Evolutionary conservation across 78 protist genomes (phyloP).

Genomic region (Capsaspora owczarzaki): DNA sequence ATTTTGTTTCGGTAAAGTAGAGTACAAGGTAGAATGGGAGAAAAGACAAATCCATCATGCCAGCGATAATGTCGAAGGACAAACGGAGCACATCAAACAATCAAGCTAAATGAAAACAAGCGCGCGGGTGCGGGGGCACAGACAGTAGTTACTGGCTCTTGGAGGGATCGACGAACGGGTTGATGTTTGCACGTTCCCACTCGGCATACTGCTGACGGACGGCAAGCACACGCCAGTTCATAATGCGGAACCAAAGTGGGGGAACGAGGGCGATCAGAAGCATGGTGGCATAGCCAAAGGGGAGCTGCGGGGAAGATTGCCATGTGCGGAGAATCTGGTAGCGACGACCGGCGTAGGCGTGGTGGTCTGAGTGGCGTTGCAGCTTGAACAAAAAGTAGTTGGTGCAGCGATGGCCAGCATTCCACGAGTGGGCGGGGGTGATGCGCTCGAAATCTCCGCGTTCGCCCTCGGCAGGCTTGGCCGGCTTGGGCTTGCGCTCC

Average conservation of each 20-base stretch:
- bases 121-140: no score
- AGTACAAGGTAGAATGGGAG: no score
- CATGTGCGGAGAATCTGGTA: conserved; percentile 19
- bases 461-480: not conserved
- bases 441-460: conserved; percentile 5
- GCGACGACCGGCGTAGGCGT: conserved; percentile 13
- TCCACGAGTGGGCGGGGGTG: conserved; percentile 34
- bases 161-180: no score
- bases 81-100: no score
- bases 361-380: conserved; percentile 36
- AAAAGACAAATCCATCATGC: no score
- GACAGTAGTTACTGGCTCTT: no score
- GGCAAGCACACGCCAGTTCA: conserved; percentile 20
- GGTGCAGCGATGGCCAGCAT: conserved; percentile 11
- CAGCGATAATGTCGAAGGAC: no score
- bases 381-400: conserved; percentile 22
- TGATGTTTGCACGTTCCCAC: not conserved
- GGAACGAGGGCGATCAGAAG: conserved; percentile 19
- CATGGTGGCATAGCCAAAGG: conserved; percentile 23
- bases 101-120: no score
- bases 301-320: conserved; percentile 1
- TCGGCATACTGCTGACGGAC: not conserved
- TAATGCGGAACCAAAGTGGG: conserved; percentile 18
- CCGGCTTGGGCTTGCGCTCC: not conserved
- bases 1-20: no score